phyloP scores from a whole-genome alignment of 345 rosid genomes.

The Eucalyptus curtisii region DNA sequence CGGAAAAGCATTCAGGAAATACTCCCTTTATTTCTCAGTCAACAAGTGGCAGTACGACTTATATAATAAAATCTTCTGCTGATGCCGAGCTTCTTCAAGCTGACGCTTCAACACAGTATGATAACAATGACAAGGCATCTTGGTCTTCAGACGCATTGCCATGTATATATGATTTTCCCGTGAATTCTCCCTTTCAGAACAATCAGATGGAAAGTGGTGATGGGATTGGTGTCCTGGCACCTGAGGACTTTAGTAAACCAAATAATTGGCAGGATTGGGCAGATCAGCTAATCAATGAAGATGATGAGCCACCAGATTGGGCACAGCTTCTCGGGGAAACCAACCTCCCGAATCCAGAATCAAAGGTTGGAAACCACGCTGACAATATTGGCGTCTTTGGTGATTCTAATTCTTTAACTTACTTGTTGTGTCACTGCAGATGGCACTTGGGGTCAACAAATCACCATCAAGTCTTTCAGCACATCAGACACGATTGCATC shows the following conservation, averaged over 20 bases:
- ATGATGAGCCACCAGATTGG: slow-evolving; percentile 39
- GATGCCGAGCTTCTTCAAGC: slow-evolving; percentile 27
- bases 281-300: slow-evolving; percentile 73
- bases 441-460: slow-evolving; percentile 36
- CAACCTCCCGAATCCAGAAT: slow-evolving; percentile 27
- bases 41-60: slow-evolving; percentile 8
- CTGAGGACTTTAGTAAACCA: slow-evolving; percentile 36
- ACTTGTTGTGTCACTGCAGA: slow-evolving; percentile 28
- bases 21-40: slow-evolving; percentile 35
- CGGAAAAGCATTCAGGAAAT: slow-evolving; percentile 35
- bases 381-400: background rate
- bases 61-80: slow-evolving; percentile 17
- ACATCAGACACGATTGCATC: slow-evolving; percentile 29
- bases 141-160: slow-evolving; percentile 49
- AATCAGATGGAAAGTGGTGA: slow-evolving; percentile 39
- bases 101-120: slow-evolving; percentile 18
- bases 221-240: slow-evolving; percentile 22
- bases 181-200: slow-evolving; percentile 20
- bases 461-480: slow-evolving; percentile 13
- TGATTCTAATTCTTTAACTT: slow-evolving; percentile 1
- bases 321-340: slow-evolving; percentile 50
- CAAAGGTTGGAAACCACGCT: slow-evolving; percentile 31
- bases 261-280: slow-evolving; percentile 83
- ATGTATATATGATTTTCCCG: slow-evolving; percentile 39
- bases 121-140: slow-evolving; percentile 34